Conservation (phyloP, 441 rosid species). For the Eruca vesicaria region DNA sequence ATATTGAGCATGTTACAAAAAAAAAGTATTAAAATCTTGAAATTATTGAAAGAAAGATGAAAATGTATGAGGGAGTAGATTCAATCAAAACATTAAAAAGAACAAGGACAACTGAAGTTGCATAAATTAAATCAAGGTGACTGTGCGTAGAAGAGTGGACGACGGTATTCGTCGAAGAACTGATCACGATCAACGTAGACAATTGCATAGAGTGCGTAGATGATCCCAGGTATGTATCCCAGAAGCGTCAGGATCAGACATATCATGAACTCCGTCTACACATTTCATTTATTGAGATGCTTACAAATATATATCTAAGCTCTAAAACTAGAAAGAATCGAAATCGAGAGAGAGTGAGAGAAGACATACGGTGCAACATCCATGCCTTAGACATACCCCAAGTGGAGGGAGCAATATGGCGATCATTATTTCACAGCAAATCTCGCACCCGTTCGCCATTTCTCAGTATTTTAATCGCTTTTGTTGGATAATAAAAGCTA, state of each 20-base stretch:
- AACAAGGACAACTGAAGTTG: background rate
- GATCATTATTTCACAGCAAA: constrained; percentile 72
- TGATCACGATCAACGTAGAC: constrained; percentile 78
- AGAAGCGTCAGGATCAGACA: constrained; percentile 74
- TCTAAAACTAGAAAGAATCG: background rate
- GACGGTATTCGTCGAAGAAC: constrained; percentile 80
- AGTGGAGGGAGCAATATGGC: constrained; percentile 79
- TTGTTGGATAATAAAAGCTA: background rate
- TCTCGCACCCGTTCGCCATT: constrained; percentile 66
- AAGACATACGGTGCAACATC: constrained; percentile 64
- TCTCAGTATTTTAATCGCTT: constrained; percentile 7
- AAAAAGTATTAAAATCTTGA: background rate
- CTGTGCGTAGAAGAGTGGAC: constrained; percentile 53
- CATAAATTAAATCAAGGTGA: constrained; percentile 5
- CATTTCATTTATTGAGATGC: background rate
- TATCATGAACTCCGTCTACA: constrained; percentile 77
- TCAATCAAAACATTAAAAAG: background rate
- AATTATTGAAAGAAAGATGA: background rate
- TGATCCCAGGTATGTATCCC: constrained; percentile 85
- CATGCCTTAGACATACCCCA: constrained; percentile 83
- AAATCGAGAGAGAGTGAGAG: background rate
- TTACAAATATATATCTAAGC: background rate
- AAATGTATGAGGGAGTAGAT: background rate
- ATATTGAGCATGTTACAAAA: background rate
- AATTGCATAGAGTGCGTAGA: constrained; percentile 79